Evolutionary conservation across 2,329 filamentous ascomycete species (phyloP), one percentile per base, ranked within the genome.

Genomic region (Colletotrichum lini): DNA sequence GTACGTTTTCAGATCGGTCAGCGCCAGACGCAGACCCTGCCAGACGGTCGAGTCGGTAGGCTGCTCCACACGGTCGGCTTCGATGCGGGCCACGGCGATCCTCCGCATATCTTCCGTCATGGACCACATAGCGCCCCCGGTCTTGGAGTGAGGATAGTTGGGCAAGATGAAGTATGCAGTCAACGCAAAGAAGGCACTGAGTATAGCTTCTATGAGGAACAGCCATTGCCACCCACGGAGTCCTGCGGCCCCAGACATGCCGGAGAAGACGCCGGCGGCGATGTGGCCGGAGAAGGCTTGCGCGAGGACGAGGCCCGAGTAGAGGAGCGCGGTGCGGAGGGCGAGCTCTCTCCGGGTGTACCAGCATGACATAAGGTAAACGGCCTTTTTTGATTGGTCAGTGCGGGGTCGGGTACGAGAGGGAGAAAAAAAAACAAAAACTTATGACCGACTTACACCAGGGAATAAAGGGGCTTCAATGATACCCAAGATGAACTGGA

Each of bases 331-430:
- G 21, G 84, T 82, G 60, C 84, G 79, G 6, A 80, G 77, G 18
- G 81, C 79, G n/a, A 86, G 74, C 73, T 85, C 83, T 74, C 87
- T 85, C 44, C 85, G 81, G 1, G 86, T 89, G 77, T 90, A 90
- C 79, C 86, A 90, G 49, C 86, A 84, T 0, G 84, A 85, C 7
- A 89, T 79, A 59, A 88, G 82, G 56, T 79, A 80, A 1, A 80
- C 64, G 2, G 76, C 79, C 66, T 65, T 40, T 5, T 16, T 10
- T 1, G 21, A 0, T 13, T 9, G 3, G 16, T 68, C 18, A 65
- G 59, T 18, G 12, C n/a, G 44, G n/a, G 1, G 2, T 21, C 5
- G 4, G 15, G 18, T 4, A 13, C 21, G 8, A 16, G 16, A 2
- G 15, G 18, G 23, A 35, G 8, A 18, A 3, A 26, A 26, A 26